Percentiles rank a stretch among this genome's conserved stretches.
Evolutionary conservation across 768 basidiomycete species (phyloP).

Genomic region (Pisolithus orientalis): DNA sequence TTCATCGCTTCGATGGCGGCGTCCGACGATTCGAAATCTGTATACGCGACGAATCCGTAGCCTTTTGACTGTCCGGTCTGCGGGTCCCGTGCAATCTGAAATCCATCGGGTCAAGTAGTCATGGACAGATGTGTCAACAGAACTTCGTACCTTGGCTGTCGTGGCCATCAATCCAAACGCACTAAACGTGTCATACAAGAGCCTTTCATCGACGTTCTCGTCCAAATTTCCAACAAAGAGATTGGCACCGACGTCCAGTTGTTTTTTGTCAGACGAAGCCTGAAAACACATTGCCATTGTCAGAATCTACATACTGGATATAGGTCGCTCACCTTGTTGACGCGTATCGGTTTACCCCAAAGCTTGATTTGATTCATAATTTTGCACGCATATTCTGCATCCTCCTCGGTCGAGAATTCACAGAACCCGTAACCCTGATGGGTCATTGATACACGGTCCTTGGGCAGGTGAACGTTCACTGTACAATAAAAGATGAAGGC

Average conservation of each 20-base stretch:
- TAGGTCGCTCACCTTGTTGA: slow-evolving; percentile 81
- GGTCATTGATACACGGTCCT: slow-evolving; percentile 96
- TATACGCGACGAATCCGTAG: slow-evolving; percentile 95
- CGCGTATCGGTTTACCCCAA: slow-evolving; percentile 97
- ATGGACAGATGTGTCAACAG: background rate
- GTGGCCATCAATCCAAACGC: slow-evolving; percentile 92
- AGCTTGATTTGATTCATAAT: slow-evolving; percentile 99
- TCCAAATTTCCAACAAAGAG: slow-evolving; percentile 95
- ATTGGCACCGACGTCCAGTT: slow-evolving; percentile 96
- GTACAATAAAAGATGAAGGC: background rate
- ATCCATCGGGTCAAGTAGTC: slow-evolving; percentile 4
- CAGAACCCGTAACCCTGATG: slow-evolving; percentile 99
- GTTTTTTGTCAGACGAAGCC: slow-evolving; percentile 98
- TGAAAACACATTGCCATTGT: slow-evolving; percentile 25
- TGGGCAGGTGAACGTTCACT: slow-evolving; percentile 98
- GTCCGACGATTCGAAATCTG: slow-evolving; percentile 96
- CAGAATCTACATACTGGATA: background rate
- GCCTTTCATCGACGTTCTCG: slow-evolving; percentile 88
- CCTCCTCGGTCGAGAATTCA: slow-evolving; percentile 98
- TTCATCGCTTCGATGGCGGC: slow-evolving; percentile 97
- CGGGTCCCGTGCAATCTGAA: slow-evolving; percentile 87
- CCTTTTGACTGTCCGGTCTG: slow-evolving; percentile 84
- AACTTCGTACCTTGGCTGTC: slow-evolving; percentile 63
- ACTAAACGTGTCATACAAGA: slow-evolving; percentile 92
- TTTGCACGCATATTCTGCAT: slow-evolving; percentile 99